Percentiles rank a stretch among this genome's conserved stretches.
Conservation (phyloP, 2,329 filamentous ascomycete species). For the Exophiala viscosa region DNA sequence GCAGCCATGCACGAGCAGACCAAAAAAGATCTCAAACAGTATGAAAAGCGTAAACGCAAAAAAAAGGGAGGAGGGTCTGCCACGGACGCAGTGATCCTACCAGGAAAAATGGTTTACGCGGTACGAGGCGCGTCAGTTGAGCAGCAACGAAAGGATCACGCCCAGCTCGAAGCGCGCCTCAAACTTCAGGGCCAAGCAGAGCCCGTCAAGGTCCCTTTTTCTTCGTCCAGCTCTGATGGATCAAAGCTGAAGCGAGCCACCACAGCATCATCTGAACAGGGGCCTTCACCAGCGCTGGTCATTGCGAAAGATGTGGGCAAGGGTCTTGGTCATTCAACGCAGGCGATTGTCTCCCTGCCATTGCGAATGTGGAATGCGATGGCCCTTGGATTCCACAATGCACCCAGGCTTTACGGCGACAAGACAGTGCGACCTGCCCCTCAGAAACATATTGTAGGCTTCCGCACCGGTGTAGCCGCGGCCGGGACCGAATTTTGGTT, state of each 20-base stretch:
- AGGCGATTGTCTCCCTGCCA: slow-evolving; percentile 33
- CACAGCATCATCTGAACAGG: slow-evolving; percentile 9
- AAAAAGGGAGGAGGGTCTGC: slow-evolving; percentile 15
- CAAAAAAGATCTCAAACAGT: slow-evolving; percentile 46
- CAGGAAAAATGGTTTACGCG: slow-evolving; percentile 23
- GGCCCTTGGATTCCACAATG: slow-evolving; percentile 53
- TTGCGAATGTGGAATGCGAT: slow-evolving; percentile 50
- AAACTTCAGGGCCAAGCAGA: slow-evolving; percentile 26
- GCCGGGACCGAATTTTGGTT: slow-evolving; percentile 45
- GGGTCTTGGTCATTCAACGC: slow-evolving; percentile 25
- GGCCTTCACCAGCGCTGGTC: slow-evolving; percentile 11
- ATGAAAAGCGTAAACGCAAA: slow-evolving; percentile 44
- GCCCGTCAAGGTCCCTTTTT: slow-evolving; percentile 13
- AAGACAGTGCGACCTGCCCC: slow-evolving; percentile 45
- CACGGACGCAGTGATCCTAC: slow-evolving; percentile 17
- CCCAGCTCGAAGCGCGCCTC: slow-evolving; percentile 5
- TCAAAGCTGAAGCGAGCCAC: slow-evolving; percentile 1
- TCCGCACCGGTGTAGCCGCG: slow-evolving; percentile 44
- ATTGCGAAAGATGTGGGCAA: slow-evolving; percentile 24
- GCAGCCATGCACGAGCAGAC: slow-evolving; percentile 48
- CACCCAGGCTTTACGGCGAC: slow-evolving; percentile 52
- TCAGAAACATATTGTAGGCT: slow-evolving; percentile 40
- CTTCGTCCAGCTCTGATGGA: neutral
- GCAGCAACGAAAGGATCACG: slow-evolving; percentile 13
- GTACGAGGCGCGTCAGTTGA: slow-evolving; percentile 18